Conservation (phyloP, 2,329 filamentous ascomycete species). For the Chaetomiaceae sp. region DNA sequence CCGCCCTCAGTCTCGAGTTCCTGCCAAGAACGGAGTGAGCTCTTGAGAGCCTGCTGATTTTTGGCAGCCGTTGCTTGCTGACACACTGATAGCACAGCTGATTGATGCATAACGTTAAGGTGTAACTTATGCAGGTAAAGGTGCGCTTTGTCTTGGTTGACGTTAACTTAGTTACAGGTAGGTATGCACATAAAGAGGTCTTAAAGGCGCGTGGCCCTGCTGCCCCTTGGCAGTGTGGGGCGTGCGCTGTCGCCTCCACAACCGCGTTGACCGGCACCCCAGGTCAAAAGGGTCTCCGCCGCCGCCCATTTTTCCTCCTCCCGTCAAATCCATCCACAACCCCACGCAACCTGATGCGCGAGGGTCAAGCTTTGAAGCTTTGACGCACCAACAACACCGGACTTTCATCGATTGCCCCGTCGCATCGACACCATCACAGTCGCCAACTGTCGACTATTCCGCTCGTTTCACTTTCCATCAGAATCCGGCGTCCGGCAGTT, state of each 20-base stretch:
- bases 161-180: too few relatives aligned
- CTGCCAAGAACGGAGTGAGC: slow-evolving; percentile 17
- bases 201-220: not conserved
- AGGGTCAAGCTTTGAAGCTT: slow-evolving; percentile 22
- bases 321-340: slow-evolving; percentile 23
- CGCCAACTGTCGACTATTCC: slow-evolving; percentile 12
- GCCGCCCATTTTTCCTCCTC: slow-evolving; percentile 19
- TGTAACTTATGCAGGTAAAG: not conserved
- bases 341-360: slow-evolving; percentile 25
- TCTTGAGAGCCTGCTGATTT: slow-evolving; percentile 19
- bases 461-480: slow-evolving; percentile 17
- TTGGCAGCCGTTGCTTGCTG: slow-evolving; percentile 8
- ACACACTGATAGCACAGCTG: not conserved
- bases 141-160: too few relatives aligned
- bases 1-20: slow-evolving; percentile 1
- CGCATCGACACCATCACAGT: slow-evolving; percentile 19
- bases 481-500: too few relatives aligned
- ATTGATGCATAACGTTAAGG: not conserved
- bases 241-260: not conserved
- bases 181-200: not conserved
- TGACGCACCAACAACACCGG: slow-evolving; percentile 23
- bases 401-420: slow-evolving; percentile 24
- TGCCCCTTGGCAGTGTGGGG: not conserved
- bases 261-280: slow-evolving; percentile 13
- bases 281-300: slow-evolving; percentile 26